Evolutionary conservation across 2,329 filamentous ascomycete genomes (phyloP), one percentile per base, ranked within the genome.

Genomic region (Fusarium subglutinans): DNA sequence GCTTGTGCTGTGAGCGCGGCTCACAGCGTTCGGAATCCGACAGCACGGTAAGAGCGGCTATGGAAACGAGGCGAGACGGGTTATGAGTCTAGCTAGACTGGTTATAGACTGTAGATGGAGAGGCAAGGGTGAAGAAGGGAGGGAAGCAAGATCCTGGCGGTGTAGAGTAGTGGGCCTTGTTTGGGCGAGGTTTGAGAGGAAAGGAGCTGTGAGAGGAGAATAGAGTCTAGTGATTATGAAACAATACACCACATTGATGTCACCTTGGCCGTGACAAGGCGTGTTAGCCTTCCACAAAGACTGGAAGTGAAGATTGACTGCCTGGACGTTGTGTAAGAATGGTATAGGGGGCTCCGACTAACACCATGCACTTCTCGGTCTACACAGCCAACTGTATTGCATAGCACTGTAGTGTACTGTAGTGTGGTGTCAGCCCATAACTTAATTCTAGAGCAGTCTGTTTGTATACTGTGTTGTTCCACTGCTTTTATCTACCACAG

Each of bases 21-120:
- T 60, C 63, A 50, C 53, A 43, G 28, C 58, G 38, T 56, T 63
- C 66, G 62, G 57, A 37, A 50, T 45, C 69, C 69, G 58, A 38
- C 53, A 72, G 53, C 37, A 59, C 45, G 54, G 69, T 57, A 69
- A 24, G 45, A 44, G 68, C n/a, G 50, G 33, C 22, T 41, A 44
- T 54, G 18, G 37, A 26, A 68, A 68, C 28, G 45, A 73, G 48
- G 65, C 51, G 50, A 73, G 59, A 44, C 26, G 44, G 41, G 37
- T 50, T 28, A n/a, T 14, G 43, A 35, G 12, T 6, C 26, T 38
- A 20, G 28, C 37, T 33, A 30, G 28, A 28, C 35, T 50, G 37
- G 26, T 9, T 43, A 37, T 30, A 38, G 18, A 20, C 24, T 28
- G 18, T 24, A 24, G 17, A 30, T 30, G 22, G 38, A 11, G 26